phyloP scores from a whole-genome alignment of 495 filamentous ascomycete genomes.

The Penicillium lividum region DNA sequence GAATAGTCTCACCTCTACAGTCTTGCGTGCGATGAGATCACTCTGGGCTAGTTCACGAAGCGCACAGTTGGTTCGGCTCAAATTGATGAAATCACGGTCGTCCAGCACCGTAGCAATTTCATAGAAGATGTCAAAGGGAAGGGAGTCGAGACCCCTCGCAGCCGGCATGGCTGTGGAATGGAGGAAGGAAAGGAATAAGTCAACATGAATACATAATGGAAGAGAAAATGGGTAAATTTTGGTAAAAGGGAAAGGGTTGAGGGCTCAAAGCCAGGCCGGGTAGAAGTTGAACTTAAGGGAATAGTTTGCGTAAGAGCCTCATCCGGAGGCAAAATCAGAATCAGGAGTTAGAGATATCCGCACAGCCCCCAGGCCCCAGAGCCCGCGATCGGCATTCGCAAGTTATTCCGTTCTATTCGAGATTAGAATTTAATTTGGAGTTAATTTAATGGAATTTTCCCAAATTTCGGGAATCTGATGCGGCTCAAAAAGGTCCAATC shows the following conservation, averaged over 20 bases:
- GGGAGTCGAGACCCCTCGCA: slow-evolving; percentile 33
- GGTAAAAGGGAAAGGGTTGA: not conserved
- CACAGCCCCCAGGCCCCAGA: not conserved
- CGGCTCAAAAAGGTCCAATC: not conserved
- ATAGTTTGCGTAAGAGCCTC: not conserved
- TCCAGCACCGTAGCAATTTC: slow-evolving; percentile 52
- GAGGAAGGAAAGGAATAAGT: not conserved
- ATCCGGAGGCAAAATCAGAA: not conserved
- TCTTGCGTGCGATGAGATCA: slow-evolving; percentile 60
- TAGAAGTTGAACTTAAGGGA: not conserved
- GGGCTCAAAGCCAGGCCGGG: not conserved
- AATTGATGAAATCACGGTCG: slow-evolving; percentile 42
- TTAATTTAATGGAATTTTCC: not conserved
- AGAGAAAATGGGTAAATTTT: not conserved
- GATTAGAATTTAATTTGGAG: not conserved
- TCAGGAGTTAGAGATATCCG: too few species aligned
- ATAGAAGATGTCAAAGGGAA: slow-evolving; percentile 67
- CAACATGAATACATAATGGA: not conserved
- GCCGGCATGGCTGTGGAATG: slow-evolving; percentile 20
- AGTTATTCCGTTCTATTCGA: not conserved
- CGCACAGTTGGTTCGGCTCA: slow-evolving; percentile 52
- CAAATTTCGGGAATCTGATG: not conserved
- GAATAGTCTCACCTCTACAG: slow-evolving; percentile 56
- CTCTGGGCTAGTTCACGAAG: slow-evolving; percentile 57
- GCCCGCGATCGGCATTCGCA: not conserved